phyloP scores from a whole-genome alignment of 169 alveolate species.

The Eimeria falciformis region DNA sequence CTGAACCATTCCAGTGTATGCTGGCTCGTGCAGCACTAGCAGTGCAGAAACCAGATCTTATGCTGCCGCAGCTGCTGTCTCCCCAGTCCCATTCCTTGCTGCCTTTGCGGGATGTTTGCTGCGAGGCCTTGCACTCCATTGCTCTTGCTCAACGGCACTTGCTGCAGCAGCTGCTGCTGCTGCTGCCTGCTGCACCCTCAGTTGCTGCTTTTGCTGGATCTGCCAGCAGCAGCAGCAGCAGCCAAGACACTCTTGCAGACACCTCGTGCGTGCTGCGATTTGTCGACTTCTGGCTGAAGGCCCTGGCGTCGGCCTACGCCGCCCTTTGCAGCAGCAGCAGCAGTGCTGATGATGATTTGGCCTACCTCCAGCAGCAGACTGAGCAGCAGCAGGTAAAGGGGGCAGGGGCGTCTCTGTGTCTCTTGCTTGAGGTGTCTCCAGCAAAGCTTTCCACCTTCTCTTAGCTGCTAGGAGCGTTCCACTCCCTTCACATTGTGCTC shows the following conservation, averaged over 20 bases:
- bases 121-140: background rate
- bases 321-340: background rate
- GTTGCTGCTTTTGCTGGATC: background rate
- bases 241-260: background rate
- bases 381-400: background rate
- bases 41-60: background rate
- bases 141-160: background rate
- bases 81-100: background rate
- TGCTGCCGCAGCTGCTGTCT: conserved; percentile 55
- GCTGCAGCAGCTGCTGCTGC: conserved; percentile 38
- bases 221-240: background rate
- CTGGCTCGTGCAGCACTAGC: conserved; percentile 21
- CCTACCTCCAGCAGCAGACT: background rate
- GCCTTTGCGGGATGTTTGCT: conserved; percentile 4
- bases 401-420: background rate
- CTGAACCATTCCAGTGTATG: conserved; percentile 19
- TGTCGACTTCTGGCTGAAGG: conserved; percentile 21
- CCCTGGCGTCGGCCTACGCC: background rate
- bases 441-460: background rate
- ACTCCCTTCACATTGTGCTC: background rate
- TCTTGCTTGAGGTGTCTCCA: background rate
- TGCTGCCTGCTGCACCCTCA: background rate
- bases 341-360: too few species aligned
- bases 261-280: background rate
- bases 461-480: background rate